Base-by-base conservation (phyloP, 2,329 filamentous ascomycete species). In the Botryotinia calthae region DNA sequence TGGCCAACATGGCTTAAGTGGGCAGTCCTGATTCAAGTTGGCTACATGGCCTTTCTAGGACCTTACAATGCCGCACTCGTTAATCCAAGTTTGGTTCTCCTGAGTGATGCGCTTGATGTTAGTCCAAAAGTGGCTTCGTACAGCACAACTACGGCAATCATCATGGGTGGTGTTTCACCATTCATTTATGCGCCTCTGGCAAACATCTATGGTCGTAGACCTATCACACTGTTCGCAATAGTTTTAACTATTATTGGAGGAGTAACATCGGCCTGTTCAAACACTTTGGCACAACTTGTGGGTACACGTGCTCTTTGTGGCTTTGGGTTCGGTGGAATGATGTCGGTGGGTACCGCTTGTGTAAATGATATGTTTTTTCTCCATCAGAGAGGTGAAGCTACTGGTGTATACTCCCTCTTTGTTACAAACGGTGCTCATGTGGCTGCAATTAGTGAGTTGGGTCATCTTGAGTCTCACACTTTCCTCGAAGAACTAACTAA, bases 1-100 rank as follows among this genome's bases (percentile, higher is more conserved):
- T 80, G 79, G 79, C 77, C 79, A 6, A 70, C 75, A 61, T 79
- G 78, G 79, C 72, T 79, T n/a, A 80, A 80, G 77, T 80, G 79
- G 79, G 72, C 77, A 9, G 79, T 80, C 12, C 72, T 80, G n/a
- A 73, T 80, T 70, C 79, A 80, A 67, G 79, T 79, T 25, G 77
- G 78, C 44, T 75, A 78, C 72, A 79, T 80, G 79, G 79, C 79
- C 64, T 79, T 79, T 73, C 71, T 80, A 25, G 79, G 79, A 6
- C 78, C 78, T 7, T 80, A 79, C 73, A 78, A 79, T 61, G 73
- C 79, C 1, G 79, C 78, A 9, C 73, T 80, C 16, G 74, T 80
- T 64, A 80, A 80, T 59, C 79, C 79, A 18, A 79, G 77, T 51
- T 74, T 80, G 37, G 76, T 79, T 40, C 76, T 78, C 31, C 76